These are phyloP conservation scores for Colletotrichum sp. DNA, from an alignment of 2,329 filamentous ascomycete genomes.

Conservation along the genomic window DNA sequence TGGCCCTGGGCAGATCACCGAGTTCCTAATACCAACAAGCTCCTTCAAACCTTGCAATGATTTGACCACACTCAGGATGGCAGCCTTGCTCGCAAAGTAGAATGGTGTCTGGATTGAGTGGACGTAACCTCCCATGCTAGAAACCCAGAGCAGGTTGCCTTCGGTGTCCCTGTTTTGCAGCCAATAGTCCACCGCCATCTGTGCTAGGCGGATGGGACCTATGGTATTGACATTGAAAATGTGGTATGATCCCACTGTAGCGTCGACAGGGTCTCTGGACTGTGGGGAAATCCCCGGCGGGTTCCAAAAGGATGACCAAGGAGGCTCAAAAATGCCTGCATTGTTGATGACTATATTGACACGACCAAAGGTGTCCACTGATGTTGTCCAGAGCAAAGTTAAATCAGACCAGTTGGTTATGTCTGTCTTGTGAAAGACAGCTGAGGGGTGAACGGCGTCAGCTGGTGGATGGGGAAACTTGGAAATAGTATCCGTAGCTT, in stretches of 20 bases:
- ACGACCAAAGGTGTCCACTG: constrained; percentile 16
- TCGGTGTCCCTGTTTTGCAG: constrained; percentile 23
- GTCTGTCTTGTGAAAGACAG: constrained; percentile 28
- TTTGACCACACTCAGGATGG: constrained; percentile 14
- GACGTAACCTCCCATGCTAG: constrained; percentile 32
- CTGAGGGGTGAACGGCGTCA: not conserved
- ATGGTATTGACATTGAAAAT: constrained; percentile 30
- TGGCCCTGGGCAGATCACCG: not conserved
- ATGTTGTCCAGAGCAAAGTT: constrained; percentile 23
- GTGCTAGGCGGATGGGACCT: constrained; percentile 29
- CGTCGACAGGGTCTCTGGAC: constrained; percentile 24
- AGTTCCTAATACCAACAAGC: not conserved
- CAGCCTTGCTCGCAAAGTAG: constrained; percentile 34
- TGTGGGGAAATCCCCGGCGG: constrained; percentile 26
- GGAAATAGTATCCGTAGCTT: constrained; percentile 18
- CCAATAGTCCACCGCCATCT: constrained; percentile 34
- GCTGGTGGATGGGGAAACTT: not conserved
- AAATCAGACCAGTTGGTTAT: constrained; percentile 31
- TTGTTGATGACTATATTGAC: constrained; percentile 24
- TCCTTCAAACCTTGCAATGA: not conserved
- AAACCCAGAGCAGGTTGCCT: constrained; percentile 42
- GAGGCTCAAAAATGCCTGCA: constrained; percentile 31
- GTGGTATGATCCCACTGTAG: constrained; percentile 25
- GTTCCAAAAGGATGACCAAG: constrained; percentile 30
- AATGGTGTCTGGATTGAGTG: constrained; percentile 32